These are phyloP conservation scores for Atkinsonella texensis DNA, from an alignment of 2,329 filamentous ascomycete species.

Conservation along the genomic window DNA sequence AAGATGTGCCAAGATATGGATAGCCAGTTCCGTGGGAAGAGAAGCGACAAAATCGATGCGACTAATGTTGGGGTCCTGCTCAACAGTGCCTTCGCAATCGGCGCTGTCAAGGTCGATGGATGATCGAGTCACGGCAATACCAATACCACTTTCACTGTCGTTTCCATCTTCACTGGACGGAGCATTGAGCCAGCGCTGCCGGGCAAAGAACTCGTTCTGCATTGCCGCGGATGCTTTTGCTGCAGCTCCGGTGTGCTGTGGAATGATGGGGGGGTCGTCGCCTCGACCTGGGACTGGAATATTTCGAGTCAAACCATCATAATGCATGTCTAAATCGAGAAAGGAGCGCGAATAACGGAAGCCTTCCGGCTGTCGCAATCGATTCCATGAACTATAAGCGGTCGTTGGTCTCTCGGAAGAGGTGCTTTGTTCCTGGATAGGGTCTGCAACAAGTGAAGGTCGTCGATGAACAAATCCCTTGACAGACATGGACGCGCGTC, in stretches of 20 bases:
- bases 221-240: slow-evolving; percentile 49
- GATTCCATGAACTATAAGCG: slow-evolving; percentile 38
- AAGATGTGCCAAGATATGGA: slow-evolving; percentile 44
- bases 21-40: slow-evolving; percentile 46
- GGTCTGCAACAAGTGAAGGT: slow-evolving; percentile 27
- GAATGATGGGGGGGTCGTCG: slow-evolving; percentile 47
- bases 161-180: slow-evolving; percentile 33
- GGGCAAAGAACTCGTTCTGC: slow-evolving; percentile 38
- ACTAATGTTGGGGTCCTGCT: slow-evolving; percentile 31
- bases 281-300: slow-evolving; percentile 36
- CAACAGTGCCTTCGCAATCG: slow-evolving; percentile 19
- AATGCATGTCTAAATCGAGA: slow-evolving; percentile 27
- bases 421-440: slow-evolving; percentile 16
- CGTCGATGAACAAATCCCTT: slow-evolving; percentile 40
- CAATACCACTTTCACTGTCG: slow-evolving; percentile 53
- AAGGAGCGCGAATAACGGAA: slow-evolving; percentile 36
- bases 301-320: slow-evolving; percentile 16
- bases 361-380: slow-evolving; percentile 37
- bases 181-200: slow-evolving; percentile 30
- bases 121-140: slow-evolving; percentile 40
- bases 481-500: slow-evolving; percentile 43
- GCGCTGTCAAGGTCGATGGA: slow-evolving; percentile 25
- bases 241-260: slow-evolving; percentile 45
- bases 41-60: slow-evolving; percentile 45
- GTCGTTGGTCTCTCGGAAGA: slow-evolving; percentile 28